phyloP scores from a whole-genome alignment of 176 grass and related monocot species.

The Lolium perenne region DNA sequence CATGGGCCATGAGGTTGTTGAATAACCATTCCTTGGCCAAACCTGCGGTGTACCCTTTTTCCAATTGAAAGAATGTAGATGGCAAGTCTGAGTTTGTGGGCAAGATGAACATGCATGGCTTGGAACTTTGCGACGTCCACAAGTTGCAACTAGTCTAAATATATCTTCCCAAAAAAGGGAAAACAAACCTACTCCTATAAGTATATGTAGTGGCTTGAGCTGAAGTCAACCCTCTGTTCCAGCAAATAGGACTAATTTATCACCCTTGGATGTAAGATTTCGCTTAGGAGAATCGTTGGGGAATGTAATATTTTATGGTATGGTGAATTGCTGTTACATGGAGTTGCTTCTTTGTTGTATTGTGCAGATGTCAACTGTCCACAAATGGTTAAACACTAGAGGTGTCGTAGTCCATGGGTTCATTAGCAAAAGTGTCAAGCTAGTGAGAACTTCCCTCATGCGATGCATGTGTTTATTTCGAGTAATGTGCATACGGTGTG shows the following conservation, averaged over 20 bases:
- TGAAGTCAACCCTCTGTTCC: not conserved
- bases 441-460: not conserved
- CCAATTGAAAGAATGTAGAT: too few relatives aligned
- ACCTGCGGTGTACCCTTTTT: too few relatives aligned
- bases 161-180: not conserved
- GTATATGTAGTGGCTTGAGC: not conserved
- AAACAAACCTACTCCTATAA: not conserved
- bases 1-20: too few relatives aligned
- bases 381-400: not conserved
- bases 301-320: not conserved
- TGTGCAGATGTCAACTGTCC: not conserved
- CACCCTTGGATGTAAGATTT: not conserved
- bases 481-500: not conserved
- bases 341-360: not conserved
- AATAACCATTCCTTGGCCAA: too few relatives aligned
- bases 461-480: constrained; percentile 18
- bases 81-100: too few relatives aligned
- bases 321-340: not conserved
- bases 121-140: too few relatives aligned
- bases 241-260: not conserved
- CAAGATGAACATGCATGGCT: too few relatives aligned
- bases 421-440: not conserved
- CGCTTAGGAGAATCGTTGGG: not conserved
- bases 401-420: not conserved
- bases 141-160: too few relatives aligned